Evolutionary conservation across 2,329 filamentous ascomycete species (phyloP), one percentile per base, ranked within the genome.

Genomic region (Colletotrichum cuscutae): DNA sequence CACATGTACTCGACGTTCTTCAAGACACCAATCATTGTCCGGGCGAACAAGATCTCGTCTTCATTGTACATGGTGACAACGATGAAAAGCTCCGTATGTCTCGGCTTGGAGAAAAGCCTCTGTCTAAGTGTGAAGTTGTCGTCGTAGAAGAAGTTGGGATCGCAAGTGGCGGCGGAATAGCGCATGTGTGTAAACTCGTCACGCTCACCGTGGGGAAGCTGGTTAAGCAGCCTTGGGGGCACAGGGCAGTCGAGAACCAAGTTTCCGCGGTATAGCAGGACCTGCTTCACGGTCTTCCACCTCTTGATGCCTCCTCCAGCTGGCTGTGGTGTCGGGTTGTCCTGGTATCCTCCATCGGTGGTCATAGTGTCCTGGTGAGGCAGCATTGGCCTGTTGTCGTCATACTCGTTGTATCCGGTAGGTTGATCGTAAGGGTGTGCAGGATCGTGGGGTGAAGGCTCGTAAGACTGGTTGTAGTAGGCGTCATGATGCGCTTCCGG

Each of bases 1-100:
- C 97, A 98, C 94, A 99, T 98, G 86, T 96, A 95, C 82, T 98
- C 96, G 77, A 99, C 94, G 82, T 99, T 99, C 86, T 99, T 98
- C 87, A 98, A 96, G 5, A 99, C 95, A 82, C 97, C 97, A 62
- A 92, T 94, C 94, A 99, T 94, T 5, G 97, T 98, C 54, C 97
- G 92, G 28, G 97, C 95, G 80, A 99, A 98, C 72, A 98, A 87
- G 76, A 98, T 92, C 78, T 99, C 97, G 81, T 99, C 96, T 80
- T 99, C 97, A 80, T 99, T 99, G 86, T 99, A 99, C 96, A 98
- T 98, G 71, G 96, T 98, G 66, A 98, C 91, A 42, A 95, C 96
- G 78, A 98, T 98, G 83, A 98, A 98, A 1, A 98, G 87, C 84
- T 98, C 96, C 0, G 96, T 98, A 79, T 98, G 94, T 67, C 96